A percentile compares a stretch with the other conserved stretches of the same genome.
Conservation (phyloP, 2,329 filamentous ascomycete genomes). For the Bipolaris cookei region DNA sequence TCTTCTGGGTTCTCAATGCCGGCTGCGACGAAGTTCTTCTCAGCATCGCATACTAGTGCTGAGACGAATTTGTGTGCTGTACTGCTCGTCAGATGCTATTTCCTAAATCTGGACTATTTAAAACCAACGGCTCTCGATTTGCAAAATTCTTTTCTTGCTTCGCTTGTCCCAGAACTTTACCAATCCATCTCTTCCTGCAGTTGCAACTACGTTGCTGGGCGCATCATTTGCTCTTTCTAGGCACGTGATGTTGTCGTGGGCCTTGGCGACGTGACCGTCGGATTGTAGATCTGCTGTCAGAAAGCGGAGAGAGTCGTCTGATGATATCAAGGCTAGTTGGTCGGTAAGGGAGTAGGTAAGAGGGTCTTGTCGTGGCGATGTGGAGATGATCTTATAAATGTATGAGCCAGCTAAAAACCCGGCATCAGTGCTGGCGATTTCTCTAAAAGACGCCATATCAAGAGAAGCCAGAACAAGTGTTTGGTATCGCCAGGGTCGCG, state of each 20-base stretch:
- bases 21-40: constrained; percentile 67
- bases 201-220: constrained; percentile 64
- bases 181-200: constrained; percentile 73
- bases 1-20: constrained; percentile 72
- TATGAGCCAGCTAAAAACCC: constrained; percentile 45
- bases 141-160: constrained; percentile 55
- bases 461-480: neutral
- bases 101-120: neutral
- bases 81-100: constrained; percentile 30
- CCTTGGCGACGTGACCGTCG: constrained; percentile 56
- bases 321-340: constrained; percentile 67
- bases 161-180: constrained; percentile 72
- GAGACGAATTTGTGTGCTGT: constrained; percentile 62
- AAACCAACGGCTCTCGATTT: constrained; percentile 45
- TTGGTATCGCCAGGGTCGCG: neutral
- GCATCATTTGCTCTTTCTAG: constrained; percentile 62
- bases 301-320: constrained; percentile 72
- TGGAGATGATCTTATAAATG: constrained; percentile 49
- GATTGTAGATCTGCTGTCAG: constrained; percentile 64
- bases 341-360: constrained; percentile 40
- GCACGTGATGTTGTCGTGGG: constrained; percentile 69
- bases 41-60: constrained; percentile 66
- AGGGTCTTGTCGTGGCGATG: constrained; percentile 38
- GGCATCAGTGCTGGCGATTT: constrained; percentile 28
- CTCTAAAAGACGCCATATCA: constrained; percentile 30